Conservation (phyloP, 2,329 filamentous ascomycete species). For the Teratosphaeria pseudoeucalypti region DNA sequence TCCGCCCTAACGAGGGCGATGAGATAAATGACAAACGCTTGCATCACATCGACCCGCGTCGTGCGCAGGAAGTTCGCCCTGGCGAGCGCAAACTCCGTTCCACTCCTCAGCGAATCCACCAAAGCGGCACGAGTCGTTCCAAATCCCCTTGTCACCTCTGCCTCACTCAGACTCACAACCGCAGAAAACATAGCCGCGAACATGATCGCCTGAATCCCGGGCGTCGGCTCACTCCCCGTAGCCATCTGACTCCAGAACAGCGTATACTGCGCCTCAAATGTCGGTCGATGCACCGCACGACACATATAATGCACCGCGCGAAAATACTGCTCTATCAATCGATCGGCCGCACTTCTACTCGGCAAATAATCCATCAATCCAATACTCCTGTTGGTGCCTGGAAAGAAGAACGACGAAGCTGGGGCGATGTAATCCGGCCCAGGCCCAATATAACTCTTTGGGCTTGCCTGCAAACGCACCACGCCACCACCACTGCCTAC, state of each 20-base stretch:
- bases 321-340: constrained; percentile 58
- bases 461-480: constrained; percentile 16
- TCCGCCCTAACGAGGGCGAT: constrained; percentile 63
- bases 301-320: constrained; percentile 57
- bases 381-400: constrained; percentile 35
- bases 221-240: constrained; percentile 50
- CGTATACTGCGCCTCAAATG: constrained; percentile 55
- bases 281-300: constrained; percentile 55
- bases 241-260: constrained; percentile 55
- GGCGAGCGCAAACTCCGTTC: constrained; percentile 55
- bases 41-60: constrained; percentile 62
- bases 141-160: constrained; percentile 42
- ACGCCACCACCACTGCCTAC: constrained; percentile 1
- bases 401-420: constrained; percentile 57
- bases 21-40: constrained; percentile 69
- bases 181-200: constrained; percentile 62
- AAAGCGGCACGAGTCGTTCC: constrained; percentile 47
- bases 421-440: constrained; percentile 58
- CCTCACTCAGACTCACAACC: constrained; percentile 54
- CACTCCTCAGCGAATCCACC: constrained; percentile 53
- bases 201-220: constrained; percentile 56
- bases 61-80: constrained; percentile 63
- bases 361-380: constrained; percentile 53
- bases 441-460: constrained; percentile 49
- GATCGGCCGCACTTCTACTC: constrained; percentile 46